Base-by-base conservation (phyloP, 1,139 yeast species). In the Scheffersomyces segobiensis region DNA sequence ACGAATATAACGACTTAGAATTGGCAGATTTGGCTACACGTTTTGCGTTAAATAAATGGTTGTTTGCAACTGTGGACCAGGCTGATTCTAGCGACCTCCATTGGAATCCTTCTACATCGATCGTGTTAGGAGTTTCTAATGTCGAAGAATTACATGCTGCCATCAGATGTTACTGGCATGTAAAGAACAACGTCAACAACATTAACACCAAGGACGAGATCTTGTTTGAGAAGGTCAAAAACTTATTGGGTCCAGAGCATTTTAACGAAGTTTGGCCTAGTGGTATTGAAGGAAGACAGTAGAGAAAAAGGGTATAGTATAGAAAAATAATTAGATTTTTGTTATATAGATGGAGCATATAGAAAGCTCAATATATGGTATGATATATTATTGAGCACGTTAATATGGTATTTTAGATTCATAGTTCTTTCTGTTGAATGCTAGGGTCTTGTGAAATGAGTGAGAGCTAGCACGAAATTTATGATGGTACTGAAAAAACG, bases 1-100 rank as follows among this genome's bases (percentile, higher is more conserved):
- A 67, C 2, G 71, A 81, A 2, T 49, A 61, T 14, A 67, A 79
- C 20, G 72, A 76, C 20, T 77, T 84, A 3, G 96, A 91, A 60
- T 75, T 93, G 61, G 97, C 97, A 0, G 96, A 89, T 60, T 73
- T 93, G 62, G 91, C 97, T 3, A 87, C 91, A 0, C 77, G 96
- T 60, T 93, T 81, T 70, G 95, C 97, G 0, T 76, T 89, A 52
- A 76, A 83, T 56, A 76, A 81, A 55, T 90, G 95, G 90, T 64
- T 78, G 32, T 77, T 77, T 58, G 73, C 69, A 10, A 59, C 71
- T 5, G 55, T 47, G 5, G 58, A 58, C 8, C 62, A 60, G 24
- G 24, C 21, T 21, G 24, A 48, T 10, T 14, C 21, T 4, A 60
- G 59, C 19, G 54, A 60, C 10, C 63, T 67, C 50, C 55, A 59